A percentile compares a stretch with the other conserved stretches of the same genome.
phyloP scores from a whole-genome alignment of 1,284 basidiomycete genomes.

The Termitomyces sp. region DNA sequence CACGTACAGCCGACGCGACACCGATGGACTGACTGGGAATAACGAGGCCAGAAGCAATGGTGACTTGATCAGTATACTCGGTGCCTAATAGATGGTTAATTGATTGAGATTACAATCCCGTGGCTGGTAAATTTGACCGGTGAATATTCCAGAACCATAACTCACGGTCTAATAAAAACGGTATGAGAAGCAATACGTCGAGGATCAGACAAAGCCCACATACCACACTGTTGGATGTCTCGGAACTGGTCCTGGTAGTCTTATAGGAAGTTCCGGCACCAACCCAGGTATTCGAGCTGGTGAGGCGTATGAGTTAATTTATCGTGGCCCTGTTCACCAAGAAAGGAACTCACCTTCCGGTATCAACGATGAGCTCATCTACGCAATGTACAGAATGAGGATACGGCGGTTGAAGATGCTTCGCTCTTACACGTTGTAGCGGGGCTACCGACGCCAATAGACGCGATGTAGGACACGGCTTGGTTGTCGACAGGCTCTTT shows the following conservation, averaged over 20 bases:
- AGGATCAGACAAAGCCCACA: conserved; percentile 1
- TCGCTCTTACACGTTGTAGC: conserved; percentile 44
- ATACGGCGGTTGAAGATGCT: background rate
- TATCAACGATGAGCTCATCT: conserved; percentile 39
- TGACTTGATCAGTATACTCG: conserved; percentile 44
- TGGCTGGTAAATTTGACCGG: conserved; percentile 4
- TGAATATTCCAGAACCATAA: background rate
- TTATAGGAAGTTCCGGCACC: conserved; percentile 45
- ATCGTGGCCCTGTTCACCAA: background rate
- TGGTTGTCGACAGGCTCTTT: conserved; percentile 40
- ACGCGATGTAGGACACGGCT: conserved; percentile 45
- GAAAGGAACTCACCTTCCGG: conserved; percentile 27
- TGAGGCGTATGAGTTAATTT: background rate
- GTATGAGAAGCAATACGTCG: background rate
- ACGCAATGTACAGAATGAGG: conserved; percentile 7
- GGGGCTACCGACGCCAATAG: conserved; percentile 54
- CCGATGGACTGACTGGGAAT: conserved; percentile 48
- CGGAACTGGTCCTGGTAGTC: conserved; percentile 40
- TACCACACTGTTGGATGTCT: conserved; percentile 41
- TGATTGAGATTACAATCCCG: background rate
- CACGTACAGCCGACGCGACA: conserved; percentile 38
- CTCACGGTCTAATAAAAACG: background rate
- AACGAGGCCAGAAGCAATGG: conserved; percentile 31
- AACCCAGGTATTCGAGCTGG: conserved; percentile 63
- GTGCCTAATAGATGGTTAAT: conserved; percentile 25